Percentiles rank a stretch among this genome's conserved stretches.
Evolutionary conservation across 2,329 filamentous ascomycete species (phyloP).

Genomic region (Rugonectria rugulosa): DNA sequence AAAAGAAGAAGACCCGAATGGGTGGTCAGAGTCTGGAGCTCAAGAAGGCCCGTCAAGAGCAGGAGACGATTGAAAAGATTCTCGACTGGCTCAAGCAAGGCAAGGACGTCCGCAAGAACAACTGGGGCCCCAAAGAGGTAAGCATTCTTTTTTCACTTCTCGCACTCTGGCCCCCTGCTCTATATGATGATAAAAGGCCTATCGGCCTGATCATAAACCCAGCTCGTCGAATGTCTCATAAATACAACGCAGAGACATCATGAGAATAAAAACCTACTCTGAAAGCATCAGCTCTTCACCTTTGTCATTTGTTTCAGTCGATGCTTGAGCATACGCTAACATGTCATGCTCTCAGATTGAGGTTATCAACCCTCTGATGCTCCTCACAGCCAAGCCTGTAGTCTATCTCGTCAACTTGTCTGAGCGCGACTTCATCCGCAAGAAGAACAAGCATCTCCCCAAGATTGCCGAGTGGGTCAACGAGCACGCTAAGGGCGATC

Average conservation of each 20-base stretch:
- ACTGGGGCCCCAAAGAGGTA: slow-evolving; percentile 96
- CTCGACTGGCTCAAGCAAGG: slow-evolving; percentile 83
- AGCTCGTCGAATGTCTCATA: slow-evolving; percentile 97
- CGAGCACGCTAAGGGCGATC: slow-evolving; percentile 84
- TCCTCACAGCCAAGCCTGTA: slow-evolving; percentile 95
- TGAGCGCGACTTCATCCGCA: slow-evolving; percentile 95
- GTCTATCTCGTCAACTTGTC: slow-evolving; percentile 97
- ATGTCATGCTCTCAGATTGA: slow-evolving; percentile 72
- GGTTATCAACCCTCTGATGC: slow-evolving; percentile 94
- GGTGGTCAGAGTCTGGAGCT: slow-evolving; percentile 96
- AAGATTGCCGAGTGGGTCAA: slow-evolving; percentile 97
- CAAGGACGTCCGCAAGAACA: slow-evolving; percentile 91
- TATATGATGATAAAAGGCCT: slow-evolving; percentile 98
- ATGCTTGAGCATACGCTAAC: slow-evolving; percentile 34
- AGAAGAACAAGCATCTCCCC: slow-evolving; percentile 99
- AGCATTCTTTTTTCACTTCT: slow-evolving; percentile 45
- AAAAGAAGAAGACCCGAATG: slow-evolving; percentile 93
- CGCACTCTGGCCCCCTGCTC: slow-evolving; percentile 40
- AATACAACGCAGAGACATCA: slow-evolving; percentile 74
- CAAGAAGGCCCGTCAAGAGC: slow-evolving; percentile 96
- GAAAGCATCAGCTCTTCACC: slow-evolving; percentile 55
- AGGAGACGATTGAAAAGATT: slow-evolving; percentile 91
- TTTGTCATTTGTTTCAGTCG: slow-evolving; percentile 5
- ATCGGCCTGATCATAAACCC: slow-evolving; percentile 93
- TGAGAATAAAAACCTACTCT: slow-evolving; percentile 85